Conservation (phyloP, 192 early-diverging fungal species). For the Rhizophagus clarus region DNA sequence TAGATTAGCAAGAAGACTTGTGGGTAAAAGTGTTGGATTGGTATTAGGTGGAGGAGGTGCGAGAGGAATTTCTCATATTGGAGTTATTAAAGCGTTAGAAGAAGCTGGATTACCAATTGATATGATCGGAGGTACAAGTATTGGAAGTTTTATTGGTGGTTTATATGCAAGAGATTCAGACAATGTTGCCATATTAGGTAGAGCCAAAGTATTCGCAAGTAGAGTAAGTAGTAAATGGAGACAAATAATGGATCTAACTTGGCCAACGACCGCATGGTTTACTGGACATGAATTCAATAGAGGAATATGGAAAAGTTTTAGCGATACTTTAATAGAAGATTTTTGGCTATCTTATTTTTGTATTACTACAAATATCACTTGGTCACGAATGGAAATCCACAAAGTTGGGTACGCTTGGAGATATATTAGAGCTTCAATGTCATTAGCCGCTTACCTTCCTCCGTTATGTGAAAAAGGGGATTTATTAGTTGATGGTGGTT, state of each 20-base stretch:
- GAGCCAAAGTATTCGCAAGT: conserved; percentile 81
- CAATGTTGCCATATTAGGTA: conserved; percentile 83
- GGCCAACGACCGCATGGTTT: conserved; percentile 89
- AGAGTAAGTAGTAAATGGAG: conserved; percentile 86
- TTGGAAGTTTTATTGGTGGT: conserved; percentile 94
- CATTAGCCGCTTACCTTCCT: conserved; percentile 91
- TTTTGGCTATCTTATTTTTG: conserved; percentile 97
- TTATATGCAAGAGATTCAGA: conserved; percentile 90
- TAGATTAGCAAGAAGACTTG: conserved; percentile 86
- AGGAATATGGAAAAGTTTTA: conserved; percentile 93
- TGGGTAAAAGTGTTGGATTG: conserved; percentile 88
- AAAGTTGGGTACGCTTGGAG: conserved; percentile 94
- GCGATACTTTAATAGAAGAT: conserved; percentile 94
- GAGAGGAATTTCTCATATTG: conserved; percentile 90
- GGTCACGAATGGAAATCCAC: conserved; percentile 92
- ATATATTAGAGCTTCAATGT: conserved; percentile 98
- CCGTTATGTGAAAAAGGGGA: conserved; percentile 96
- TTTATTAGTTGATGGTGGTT: conserved; percentile 98
- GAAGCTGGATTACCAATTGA: conserved; percentile 98
- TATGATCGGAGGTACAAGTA: conserved; percentile 97
- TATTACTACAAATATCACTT: conserved; percentile 95
- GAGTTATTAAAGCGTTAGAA: conserved; percentile 91
- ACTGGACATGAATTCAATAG: conserved; percentile 97
- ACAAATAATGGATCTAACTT: conserved; percentile 91
- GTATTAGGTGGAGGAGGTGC: conserved; percentile 98